Evolutionary conservation across 164 flowering plant species (phyloP), one percentile per base, ranked within the genome.

Genomic region (Annona squamosa): DNA sequence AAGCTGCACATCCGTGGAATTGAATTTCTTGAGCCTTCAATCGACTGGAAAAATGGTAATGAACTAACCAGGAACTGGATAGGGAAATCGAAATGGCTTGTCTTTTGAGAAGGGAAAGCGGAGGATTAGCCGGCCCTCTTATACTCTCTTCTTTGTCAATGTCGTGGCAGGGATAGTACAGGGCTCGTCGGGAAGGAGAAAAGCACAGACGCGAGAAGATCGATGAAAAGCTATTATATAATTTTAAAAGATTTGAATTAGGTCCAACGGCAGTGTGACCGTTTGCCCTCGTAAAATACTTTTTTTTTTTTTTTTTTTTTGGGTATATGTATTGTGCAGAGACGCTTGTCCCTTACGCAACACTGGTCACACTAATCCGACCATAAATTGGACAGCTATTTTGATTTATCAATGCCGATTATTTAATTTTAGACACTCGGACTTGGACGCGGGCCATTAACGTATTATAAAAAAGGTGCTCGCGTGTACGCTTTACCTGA

Each of bases 221-320:
- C 26, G 45, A 26, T 63, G 0, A 26, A 18, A 0, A 18, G 26
- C 13, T 17, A 16, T 43, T 3, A 16, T 1, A n/a, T 13, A 7
- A 77, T 66, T 63, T 74, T 74, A 63, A 69, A 68, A 47, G 46
- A 52, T 65, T 68, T 63, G 65, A 67, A 59, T 69, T 17, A 47
- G 48, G 68, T 16, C 41, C 66, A 80, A 77, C 80, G 80, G 80
- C 71, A 52, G 75, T 74, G 70, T 77, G 65, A 80, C 78, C 82
- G 80, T 80, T 80, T 26, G 1, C 37, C 37, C 37, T 26, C 37
- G 37, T 26, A n/a, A n/a, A n/a, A n/a, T n/a, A n/a, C n/a, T n/a
- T n/a, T n/a, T n/a, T n/a, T n/a, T n/a, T n/a, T n/a, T n/a, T n/a
- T n/a, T n/a, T n/a, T n/a, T n/a, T n/a, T n/a, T n/a, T n/a, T n/a